Percentiles rank a stretch among this genome's conserved stretches.
Conservation (phyloP, 2,329 filamentous ascomycete species). For the Coniochaeta sp. region DNA sequence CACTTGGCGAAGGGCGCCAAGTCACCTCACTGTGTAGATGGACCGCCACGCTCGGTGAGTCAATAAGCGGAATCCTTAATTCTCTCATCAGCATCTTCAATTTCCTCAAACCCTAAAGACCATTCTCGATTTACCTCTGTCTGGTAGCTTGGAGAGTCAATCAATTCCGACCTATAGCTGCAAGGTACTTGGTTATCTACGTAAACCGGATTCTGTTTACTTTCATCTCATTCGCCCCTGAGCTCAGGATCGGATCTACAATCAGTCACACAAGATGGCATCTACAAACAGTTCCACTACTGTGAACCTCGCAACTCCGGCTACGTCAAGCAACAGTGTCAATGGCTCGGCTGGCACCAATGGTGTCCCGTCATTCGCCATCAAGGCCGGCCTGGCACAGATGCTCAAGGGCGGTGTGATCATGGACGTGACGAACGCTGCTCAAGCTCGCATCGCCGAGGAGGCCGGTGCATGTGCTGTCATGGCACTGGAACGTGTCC, state of each 20-base stretch:
- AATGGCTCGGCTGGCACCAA: conserved; percentile 12
- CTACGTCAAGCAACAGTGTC: conserved; percentile 6
- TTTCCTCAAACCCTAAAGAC: not conserved
- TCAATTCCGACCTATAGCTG: not conserved
- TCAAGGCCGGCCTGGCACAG: conserved; percentile 92
- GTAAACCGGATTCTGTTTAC: not conserved
- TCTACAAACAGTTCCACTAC: conserved; percentile 3
- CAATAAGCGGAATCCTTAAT: not conserved
- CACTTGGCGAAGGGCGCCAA: not conserved
- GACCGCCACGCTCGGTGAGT: not conserved
- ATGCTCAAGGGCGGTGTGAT: conserved; percentile 99
- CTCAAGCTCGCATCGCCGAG: conserved; percentile 93
- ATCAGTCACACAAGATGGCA: conserved; percentile 9
- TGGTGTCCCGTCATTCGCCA: conserved; percentile 53
- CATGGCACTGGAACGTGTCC: conserved; percentile 97
- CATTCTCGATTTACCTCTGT: not conserved
- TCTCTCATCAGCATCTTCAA: not conserved
- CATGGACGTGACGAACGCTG: conserved; percentile 95
- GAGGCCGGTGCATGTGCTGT: conserved; percentile 93
- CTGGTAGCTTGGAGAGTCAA: not conserved
- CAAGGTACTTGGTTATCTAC: not conserved
- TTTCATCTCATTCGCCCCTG: not conserved
- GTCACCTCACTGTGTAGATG: not conserved
- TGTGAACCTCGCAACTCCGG: not conserved
- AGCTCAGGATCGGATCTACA: not conserved